These are phyloP conservation scores for Psidium guajava DNA, from an alignment of 345 rosid species.

Conservation along the genomic window DNA sequence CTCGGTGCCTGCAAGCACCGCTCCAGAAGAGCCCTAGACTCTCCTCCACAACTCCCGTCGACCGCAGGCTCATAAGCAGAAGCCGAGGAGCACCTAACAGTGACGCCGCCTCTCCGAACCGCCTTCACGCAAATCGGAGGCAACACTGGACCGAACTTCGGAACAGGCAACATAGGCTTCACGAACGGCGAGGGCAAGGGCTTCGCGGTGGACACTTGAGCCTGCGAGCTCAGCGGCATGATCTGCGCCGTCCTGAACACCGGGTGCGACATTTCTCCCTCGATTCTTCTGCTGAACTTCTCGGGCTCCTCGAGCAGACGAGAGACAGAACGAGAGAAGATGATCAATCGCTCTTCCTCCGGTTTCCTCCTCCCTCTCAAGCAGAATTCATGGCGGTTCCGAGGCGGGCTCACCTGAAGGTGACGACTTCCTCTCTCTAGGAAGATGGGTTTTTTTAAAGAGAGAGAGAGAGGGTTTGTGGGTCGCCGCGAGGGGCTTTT, in stretches of 20 bases:
- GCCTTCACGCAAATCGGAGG: slow-evolving; percentile 11
- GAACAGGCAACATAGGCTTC: slow-evolving; percentile 1
- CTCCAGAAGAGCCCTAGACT: slow-evolving; percentile 26
- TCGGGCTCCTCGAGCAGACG: background rate
- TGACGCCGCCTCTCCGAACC: slow-evolving; percentile 8
- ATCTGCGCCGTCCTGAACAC: slow-evolving; percentile 3
- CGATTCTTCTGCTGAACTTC: background rate
- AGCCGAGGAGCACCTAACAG: background rate
- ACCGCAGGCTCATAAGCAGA: background rate
- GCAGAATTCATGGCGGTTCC: background rate
- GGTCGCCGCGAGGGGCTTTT: background rate
- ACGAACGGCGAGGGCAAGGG: background rate
- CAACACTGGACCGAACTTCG: background rate
- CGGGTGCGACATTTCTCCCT: background rate
- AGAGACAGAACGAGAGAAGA: background rate
- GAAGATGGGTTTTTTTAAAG: background rate
- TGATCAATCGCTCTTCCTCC: background rate
- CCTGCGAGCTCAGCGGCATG: slow-evolving; percentile 2
- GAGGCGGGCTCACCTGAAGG: background rate
- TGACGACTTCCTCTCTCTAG: background rate
- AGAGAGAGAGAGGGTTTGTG: background rate
- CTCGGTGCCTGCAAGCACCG: slow-evolving; percentile 39
- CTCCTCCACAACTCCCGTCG: background rate
- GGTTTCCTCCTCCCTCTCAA: background rate
- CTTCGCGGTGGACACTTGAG: background rate